Evolutionary conservation across 305 asterid species (phyloP), one percentile per base, ranked within the genome.

Genomic region (Fraxinus ornus): DNA sequence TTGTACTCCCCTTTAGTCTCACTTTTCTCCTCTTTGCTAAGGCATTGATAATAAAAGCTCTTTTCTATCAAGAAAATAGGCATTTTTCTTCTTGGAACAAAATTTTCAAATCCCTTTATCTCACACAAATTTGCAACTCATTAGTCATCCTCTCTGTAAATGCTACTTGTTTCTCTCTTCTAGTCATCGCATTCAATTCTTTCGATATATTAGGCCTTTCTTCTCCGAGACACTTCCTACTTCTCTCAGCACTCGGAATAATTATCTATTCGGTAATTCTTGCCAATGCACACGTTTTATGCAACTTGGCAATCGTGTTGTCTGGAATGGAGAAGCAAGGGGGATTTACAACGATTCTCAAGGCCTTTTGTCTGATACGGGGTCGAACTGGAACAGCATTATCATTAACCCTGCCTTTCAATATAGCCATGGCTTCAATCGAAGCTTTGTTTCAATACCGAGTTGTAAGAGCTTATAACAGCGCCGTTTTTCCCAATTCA

Each of bases 391-490:
- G 89, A 13, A 87, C 93, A 0, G 97, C 94, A 1, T 70, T 95
- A 70, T 87, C 92, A 7, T 76, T 95, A 17, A 88, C 96, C 1
- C 83, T 93, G 82, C 82, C 88, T 4, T 70, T 90, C n/a, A 93
- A 88, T 80, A 44, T 90, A 80, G 90, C 86, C 5, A 13, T 94
- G 73, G 97, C 93, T 47, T 89, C 83, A 36, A 57, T 92, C 2
- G 98, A 95, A 79, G 94, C 91, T 7, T 81, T 94, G 77, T 95
- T 94, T 70, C 95, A 92, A 77, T 92, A 87, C 86, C 89, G 97
- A 0, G 72, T 95, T 21, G 78, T 85, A 12, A 85, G 85, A 57
- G 82, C 85, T 44, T 87, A 89, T 41, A 19, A 47, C 83, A 62
- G 80, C 2, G 62, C 21, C 0, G 79, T 5, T 78, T 36, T 74